Conservation (phyloP, 2,329 filamentous ascomycete species). For the Apiospora rasikravindrae region DNA sequence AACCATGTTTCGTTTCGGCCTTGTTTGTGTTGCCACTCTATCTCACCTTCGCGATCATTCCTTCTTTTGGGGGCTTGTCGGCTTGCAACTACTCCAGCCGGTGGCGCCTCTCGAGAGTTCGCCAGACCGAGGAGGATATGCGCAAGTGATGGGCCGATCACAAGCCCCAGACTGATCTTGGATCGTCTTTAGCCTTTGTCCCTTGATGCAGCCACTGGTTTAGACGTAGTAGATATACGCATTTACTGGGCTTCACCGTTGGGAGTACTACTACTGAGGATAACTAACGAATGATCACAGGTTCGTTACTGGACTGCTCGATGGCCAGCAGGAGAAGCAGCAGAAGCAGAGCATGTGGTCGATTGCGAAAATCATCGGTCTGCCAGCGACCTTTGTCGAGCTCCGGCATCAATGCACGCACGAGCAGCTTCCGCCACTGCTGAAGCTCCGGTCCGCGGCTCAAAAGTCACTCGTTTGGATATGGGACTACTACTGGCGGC, state of each 20-base stretch:
- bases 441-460: constrained; percentile 72
- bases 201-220: neutral
- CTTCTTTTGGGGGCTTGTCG: neutral
- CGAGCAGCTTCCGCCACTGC: constrained; percentile 80
- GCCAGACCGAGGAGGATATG: neutral
- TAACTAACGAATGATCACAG: constrained; percentile 43
- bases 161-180: neutral
- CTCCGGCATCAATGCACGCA: constrained; percentile 89
- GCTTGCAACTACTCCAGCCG: neutral
- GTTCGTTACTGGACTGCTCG: constrained; percentile 81
- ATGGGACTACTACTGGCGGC: constrained; percentile 85
- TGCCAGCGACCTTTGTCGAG: constrained; percentile 84
- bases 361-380: constrained; percentile 68
- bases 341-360: constrained; percentile 76
- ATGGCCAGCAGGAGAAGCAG: constrained; percentile 72
- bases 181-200: neutral
- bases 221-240: neutral
- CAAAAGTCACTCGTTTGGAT: constrained; percentile 80
- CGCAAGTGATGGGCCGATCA: neutral
- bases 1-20: constrained; percentile 5
- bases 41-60: neutral
- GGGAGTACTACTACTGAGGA: neutral
- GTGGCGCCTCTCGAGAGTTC: neutral
- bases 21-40: neutral
- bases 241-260: neutral